Conservation (phyloP, 768 basidiomycete genomes). For the Collybiopsis confluens region DNA sequence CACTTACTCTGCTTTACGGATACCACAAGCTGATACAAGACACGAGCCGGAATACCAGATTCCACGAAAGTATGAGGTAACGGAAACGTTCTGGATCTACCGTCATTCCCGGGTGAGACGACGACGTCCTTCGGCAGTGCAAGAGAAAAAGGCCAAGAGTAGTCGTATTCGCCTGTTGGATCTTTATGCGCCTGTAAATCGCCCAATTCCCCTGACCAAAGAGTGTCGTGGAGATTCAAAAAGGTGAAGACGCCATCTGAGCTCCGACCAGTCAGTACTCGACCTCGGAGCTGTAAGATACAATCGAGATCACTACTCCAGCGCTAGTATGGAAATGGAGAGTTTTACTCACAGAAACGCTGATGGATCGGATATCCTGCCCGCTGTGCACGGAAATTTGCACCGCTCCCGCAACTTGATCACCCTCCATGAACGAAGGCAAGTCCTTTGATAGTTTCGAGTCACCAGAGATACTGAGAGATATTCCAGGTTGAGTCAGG, state of each 20-base stretch:
- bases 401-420: background rate
- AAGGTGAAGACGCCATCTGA: slow-evolving; percentile 5
- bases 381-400: slow-evolving; percentile 6
- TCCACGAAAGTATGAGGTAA: slow-evolving; percentile 5
- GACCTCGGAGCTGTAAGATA: background rate
- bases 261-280: slow-evolving; percentile 3
- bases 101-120: background rate
- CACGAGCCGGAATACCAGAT: slow-evolving; percentile 4
- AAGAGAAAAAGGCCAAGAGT: slow-evolving; percentile 3
- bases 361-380: slow-evolving; percentile 2
- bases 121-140: slow-evolving; percentile 1
- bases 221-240: background rate
- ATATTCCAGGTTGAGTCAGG: background rate
- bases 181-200: background rate
- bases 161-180: background rate
- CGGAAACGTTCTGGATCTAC: background rate
- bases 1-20: background rate
- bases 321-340: background rate
- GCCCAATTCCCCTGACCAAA: background rate
- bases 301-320: background rate
- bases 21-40: background rate
- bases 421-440: slow-evolving; percentile 6
- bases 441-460: slow-evolving; percentile 3
- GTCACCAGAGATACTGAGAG: slow-evolving; percentile 1
- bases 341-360: background rate